phyloP scores from a whole-genome alignment of 257 asterid species.

The Fraxinus cuspidata region DNA sequence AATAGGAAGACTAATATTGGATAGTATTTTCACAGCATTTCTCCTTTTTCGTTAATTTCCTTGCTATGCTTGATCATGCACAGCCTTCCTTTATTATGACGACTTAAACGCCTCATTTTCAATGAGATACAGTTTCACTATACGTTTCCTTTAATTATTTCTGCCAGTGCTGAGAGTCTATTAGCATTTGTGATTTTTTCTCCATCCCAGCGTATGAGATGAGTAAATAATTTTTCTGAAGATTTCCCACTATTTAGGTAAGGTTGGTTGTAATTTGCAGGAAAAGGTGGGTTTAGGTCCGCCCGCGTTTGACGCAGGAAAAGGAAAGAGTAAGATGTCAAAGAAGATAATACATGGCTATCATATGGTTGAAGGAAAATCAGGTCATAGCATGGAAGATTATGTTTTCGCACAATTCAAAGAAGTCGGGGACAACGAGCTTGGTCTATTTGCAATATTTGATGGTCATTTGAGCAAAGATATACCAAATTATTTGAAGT shows the following conservation, averaged over 20 bases:
- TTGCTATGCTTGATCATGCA: background rate
- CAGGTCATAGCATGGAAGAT: constrained; percentile 83
- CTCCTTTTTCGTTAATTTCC: background rate
- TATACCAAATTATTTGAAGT: constrained; percentile 68
- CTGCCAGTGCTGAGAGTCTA: background rate
- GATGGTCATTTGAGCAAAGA: constrained; percentile 90
- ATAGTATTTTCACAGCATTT: background rate
- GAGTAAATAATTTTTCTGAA: background rate
- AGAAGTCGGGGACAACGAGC: constrained; percentile 65
- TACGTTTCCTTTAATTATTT: background rate
- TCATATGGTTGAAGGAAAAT: constrained; percentile 79
- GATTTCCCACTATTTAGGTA: background rate
- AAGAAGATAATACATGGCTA: constrained; percentile 77
- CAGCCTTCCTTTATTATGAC: background rate
- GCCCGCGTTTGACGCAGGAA: constrained; percentile 55
- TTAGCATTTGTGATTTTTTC: background rate
- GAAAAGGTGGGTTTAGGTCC: constrained; percentile 65
- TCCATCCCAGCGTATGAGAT: background rate
- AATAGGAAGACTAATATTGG: background rate
- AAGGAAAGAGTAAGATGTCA: constrained; percentile 85
- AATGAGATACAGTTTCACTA: background rate
- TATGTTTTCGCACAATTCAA: constrained; percentile 81
- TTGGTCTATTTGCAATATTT: constrained; percentile 83
- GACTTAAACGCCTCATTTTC: background rate
- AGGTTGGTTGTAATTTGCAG: constrained; percentile 37